phyloP scores from a whole-genome alignment of 1,284 basidiomycete species.

The Marasmius fiardii region DNA sequence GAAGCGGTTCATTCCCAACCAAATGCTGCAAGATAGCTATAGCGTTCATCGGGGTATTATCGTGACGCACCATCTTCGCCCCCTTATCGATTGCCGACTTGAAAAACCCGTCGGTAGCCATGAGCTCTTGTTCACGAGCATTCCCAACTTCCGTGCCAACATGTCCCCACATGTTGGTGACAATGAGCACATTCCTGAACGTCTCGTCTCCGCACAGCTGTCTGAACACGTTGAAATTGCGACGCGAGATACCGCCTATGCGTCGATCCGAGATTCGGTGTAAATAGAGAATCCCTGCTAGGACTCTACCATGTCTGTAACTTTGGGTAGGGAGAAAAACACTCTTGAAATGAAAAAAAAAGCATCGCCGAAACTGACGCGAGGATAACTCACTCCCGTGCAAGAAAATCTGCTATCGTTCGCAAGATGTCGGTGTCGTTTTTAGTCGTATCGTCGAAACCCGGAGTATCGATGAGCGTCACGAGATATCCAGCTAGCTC shows the following conservation, averaged over 20 bases:
- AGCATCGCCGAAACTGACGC: no score
- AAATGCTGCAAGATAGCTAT: conserved; percentile 28
- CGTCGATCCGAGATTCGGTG: conserved; percentile 44
- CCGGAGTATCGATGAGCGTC: conserved; percentile 31
- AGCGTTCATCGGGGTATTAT: conserved; percentile 25
- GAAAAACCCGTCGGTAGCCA: conserved; percentile 31
- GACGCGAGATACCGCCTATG: conserved; percentile 38
- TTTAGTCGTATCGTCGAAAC: conserved; percentile 31
- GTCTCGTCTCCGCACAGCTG: conserved; percentile 41
- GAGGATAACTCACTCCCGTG: conserved; percentile 17
- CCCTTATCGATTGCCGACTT: conserved; percentile 37
- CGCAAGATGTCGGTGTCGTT: conserved; percentile 28
- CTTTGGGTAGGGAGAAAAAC: neutral
- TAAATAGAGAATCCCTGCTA: conserved; percentile 42
- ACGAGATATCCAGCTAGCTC: conserved; percentile 23
- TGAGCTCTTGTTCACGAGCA: conserved; percentile 33
- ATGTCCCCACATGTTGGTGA: conserved; percentile 44
- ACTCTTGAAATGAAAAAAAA: no score
- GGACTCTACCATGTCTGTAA: conserved; percentile 27
- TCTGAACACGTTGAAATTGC: conserved; percentile 43
- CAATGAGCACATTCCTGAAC: conserved; percentile 41
- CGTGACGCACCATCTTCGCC: conserved; percentile 31
- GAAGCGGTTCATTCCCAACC: conserved; percentile 26
- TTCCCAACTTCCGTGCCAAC: conserved; percentile 31
- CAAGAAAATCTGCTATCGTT: conserved; percentile 23